A percentile compares a stretch with the other conserved stretches of the same genome.
Conservation (phyloP, 306 rosid species). For the Astragalus membranaceus region DNA sequence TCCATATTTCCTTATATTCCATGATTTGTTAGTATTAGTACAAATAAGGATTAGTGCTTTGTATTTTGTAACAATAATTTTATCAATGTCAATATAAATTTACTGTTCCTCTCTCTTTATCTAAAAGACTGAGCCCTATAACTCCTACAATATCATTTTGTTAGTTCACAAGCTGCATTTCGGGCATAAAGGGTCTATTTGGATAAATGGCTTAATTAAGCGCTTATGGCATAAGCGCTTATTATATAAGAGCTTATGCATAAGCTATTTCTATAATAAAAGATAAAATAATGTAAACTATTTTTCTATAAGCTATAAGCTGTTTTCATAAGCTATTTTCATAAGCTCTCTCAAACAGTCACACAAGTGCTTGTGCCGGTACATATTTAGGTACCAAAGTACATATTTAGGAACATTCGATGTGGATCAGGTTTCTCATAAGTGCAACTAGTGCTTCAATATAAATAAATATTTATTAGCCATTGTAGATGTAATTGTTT, state of each 20-base stretch:
- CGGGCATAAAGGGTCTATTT: too few relatives aligned
- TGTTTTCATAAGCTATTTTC: too few relatives aligned
- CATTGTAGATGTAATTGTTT: neutral
- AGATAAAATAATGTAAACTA: too few relatives aligned
- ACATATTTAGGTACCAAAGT: too few relatives aligned
- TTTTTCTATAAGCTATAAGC: too few relatives aligned
- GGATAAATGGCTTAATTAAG: too few relatives aligned
- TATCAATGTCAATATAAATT: neutral
- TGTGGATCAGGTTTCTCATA: neutral
- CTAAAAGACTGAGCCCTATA: neutral
- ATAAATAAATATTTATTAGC: neutral
- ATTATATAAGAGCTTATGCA: too few relatives aligned
- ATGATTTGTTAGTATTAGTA: neutral
- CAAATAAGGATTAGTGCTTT: neutral
- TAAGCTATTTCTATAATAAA: too few relatives aligned
- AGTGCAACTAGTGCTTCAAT: neutral
- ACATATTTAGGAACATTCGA: too few relatives aligned
- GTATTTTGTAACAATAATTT: neutral
- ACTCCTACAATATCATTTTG: neutral
- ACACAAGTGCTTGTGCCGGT: too few relatives aligned
- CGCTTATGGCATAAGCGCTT: too few relatives aligned
- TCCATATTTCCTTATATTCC: neutral
- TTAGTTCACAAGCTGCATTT: neutral
- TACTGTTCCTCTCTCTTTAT: neutral
- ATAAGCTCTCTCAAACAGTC: too few relatives aligned